A percentile compares a stretch with the other conserved stretches of the same genome.
Evolutionary conservation across 768 basidiomycete genomes (phyloP).

Genomic region (Kwoniella sp.): DNA sequence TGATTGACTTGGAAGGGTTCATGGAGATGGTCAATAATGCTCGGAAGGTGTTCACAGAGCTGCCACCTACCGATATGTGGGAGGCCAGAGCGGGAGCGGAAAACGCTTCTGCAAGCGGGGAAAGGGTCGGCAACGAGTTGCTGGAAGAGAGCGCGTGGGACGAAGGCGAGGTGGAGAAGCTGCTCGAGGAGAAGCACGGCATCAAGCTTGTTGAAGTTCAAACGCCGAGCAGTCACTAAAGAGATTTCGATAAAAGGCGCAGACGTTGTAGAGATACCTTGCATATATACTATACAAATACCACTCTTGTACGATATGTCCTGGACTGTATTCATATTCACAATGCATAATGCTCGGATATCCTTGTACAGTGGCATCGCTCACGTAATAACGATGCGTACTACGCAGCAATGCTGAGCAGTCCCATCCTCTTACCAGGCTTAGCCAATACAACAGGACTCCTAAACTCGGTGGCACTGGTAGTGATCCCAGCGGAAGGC

Average conservation of each 20-base stretch:
- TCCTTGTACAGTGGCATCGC: too few species aligned
- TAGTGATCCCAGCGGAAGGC: constrained; percentile 5
- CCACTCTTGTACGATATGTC: not conserved
- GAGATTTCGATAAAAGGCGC: too few species aligned
- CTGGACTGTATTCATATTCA: too few species aligned
- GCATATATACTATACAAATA: not conserved
- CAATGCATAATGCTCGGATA: too few species aligned
- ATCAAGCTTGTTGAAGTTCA: constrained; percentile 29
- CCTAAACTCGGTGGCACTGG: constrained; percentile 35
- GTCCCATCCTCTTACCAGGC: constrained; percentile 52
- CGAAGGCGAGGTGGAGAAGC: constrained; percentile 32
- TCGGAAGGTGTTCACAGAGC: constrained; percentile 34
- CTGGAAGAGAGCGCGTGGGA: constrained; percentile 28
- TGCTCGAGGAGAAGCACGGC: constrained; percentile 45
- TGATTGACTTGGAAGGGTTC: constrained; percentile 34
- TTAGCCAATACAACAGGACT: constrained; percentile 49
- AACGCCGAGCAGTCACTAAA: too few species aligned
- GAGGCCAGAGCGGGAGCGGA: constrained; percentile 18
- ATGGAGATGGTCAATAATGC: constrained; percentile 35
- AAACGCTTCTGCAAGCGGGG: not conserved
- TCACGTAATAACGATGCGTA: too few species aligned
- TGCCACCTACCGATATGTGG: constrained; percentile 22
- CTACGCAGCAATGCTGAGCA: constrained; percentile 43
- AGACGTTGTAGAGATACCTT: not conserved
- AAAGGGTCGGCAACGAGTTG: constrained; percentile 19